Base-by-base conservation (phyloP, 148 eudicot species). In the Persicaria maculosa region DNA sequence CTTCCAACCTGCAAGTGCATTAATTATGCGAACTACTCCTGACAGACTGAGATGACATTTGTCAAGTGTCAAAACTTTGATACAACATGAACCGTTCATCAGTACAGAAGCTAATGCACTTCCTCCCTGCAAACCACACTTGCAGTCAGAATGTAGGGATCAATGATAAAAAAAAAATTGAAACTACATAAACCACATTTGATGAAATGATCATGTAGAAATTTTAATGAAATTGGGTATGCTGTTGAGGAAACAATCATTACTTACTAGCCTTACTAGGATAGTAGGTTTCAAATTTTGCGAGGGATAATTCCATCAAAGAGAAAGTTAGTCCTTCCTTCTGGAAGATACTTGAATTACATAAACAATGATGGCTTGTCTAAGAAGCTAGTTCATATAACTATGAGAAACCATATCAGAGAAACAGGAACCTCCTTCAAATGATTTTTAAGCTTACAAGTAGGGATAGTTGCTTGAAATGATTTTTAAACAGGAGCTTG, bases 11-110 rank as follows among this genome's bases (percentile, higher is more conserved):
- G 88, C 74, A 76, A 95, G 80, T 73, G 93, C 85, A 58, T 87
- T 85, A 72, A 95, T 81, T 74, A 89, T 81, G 47, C 74, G 76
- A 50, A 81, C 76, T 74, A 95, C 72, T 53, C 96, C 92, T 44
- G 74, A 67, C 43, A 87, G 82, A 54, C 92, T 88, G 45, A 95
- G 92, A 65, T 83, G 77, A 70, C 98, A 95, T 70, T 92, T 89
- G 79, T 75, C 68, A 55, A 95, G 81, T 15, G 74, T 81, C 85
- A 95, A 67, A 83, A 87, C 74, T 77, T 78, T 92, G 72, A 92
- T 50, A 78, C 85, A 71, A 74, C 93, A 88, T 25, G 80, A 83
- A n/a, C 90, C 83, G 79, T 84, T 80, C 71, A 67, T 68, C 20
- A 95, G 91, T 47, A 92, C 47, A 40, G 87, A 86, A 61, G 81